phyloP scores from a whole-genome alignment of 805 yeast genomes.

The Komagataella mondaviorum region DNA sequence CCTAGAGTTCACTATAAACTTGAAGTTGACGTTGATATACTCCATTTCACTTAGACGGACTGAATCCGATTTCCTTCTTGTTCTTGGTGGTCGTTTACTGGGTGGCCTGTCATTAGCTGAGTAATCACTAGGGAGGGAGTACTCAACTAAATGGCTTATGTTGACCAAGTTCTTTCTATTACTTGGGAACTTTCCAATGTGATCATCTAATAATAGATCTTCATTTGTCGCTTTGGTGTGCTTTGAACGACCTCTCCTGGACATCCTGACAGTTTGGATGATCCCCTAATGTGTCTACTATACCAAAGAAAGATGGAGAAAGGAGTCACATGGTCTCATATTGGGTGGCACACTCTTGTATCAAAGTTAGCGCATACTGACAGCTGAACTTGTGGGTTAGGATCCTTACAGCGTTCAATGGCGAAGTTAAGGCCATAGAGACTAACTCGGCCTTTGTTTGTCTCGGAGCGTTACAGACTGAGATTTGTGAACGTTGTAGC shows the following conservation, averaged over 20 bases:
- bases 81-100: conserved; percentile 4
- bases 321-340: background rate
- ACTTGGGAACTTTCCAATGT: background rate
- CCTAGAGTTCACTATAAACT: conserved; percentile 64
- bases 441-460: too few species aligned
- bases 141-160: conserved; percentile 56
- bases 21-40: conserved; percentile 72
- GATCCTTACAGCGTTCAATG: too few species aligned
- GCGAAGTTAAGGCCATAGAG: too few species aligned
- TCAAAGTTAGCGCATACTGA: background rate
- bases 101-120: conserved; percentile 17
- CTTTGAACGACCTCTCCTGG: background rate
- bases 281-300: background rate
- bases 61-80: conserved; percentile 11
- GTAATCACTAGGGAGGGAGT: conserved; percentile 22
- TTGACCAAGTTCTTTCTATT: conserved; percentile 5
- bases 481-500: too few species aligned
- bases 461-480: too few species aligned
- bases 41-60: conserved; percentile 47
- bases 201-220: background rate
- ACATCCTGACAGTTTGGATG: background rate
- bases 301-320: background rate
- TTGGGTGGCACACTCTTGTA: background rate
- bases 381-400: too few species aligned
- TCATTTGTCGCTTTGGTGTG: background rate